Conservation (phyloP, 257 asterid genomes). For the Jasminum sambac region DNA sequence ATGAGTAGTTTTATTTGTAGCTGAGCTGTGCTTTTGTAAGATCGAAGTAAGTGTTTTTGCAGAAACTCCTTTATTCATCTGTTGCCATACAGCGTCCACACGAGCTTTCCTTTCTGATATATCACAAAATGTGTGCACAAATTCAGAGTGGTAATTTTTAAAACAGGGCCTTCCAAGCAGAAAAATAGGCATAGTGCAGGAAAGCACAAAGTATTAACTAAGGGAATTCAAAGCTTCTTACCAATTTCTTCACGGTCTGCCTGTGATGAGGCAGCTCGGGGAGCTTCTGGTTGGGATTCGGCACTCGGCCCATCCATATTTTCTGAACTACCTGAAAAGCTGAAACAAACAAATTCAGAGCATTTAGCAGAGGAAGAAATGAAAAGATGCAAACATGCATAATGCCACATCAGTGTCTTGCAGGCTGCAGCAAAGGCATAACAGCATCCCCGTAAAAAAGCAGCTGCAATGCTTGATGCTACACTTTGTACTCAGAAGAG, state of each 20-base stretch:
- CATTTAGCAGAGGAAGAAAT: neutral
- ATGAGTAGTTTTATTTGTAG: conserved; percentile 35
- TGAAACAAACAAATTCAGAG: neutral
- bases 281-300: conserved; percentile 36
- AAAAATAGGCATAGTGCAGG: neutral
- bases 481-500: neutral
- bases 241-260: conserved; percentile 44
- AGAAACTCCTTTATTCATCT: conserved; percentile 90
- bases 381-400: conserved; percentile 3
- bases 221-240: conserved; percentile 22
- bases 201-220: neutral
- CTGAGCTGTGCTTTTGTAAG: conserved; percentile 38
- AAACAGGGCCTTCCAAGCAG: conserved; percentile 3
- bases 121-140: conserved; percentile 20
- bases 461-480: neutral
- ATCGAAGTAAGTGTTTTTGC: conserved; percentile 58
- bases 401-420: neutral
- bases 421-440: neutral
- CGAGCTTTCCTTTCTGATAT: conserved; percentile 77
- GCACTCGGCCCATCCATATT: conserved; percentile 37
- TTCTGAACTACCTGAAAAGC: conserved; percentile 29
- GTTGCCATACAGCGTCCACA: conserved; percentile 84
- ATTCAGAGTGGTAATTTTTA: conserved; percentile 4
- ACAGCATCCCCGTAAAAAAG: neutral
- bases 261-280: conserved; percentile 25